Percentiles rank a stretch among this genome's conserved stretches.
These are phyloP conservation scores for Lentinula sp. DNA, from an alignment of 768 basidiomycete genomes.

Conservation along the genomic window DNA sequence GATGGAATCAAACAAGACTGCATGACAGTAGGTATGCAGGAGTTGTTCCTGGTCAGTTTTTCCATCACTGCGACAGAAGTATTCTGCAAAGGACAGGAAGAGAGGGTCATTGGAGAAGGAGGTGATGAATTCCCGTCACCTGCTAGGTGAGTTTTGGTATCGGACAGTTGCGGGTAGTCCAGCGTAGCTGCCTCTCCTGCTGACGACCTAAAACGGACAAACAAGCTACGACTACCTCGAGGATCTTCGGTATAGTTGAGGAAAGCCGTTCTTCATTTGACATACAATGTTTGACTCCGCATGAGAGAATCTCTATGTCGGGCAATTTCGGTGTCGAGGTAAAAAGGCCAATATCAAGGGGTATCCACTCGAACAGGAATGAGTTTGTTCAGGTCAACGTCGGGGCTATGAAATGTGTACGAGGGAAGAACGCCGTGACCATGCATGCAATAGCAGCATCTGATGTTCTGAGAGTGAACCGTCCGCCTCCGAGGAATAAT, in stretches of 20 bases:
- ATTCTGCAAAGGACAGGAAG: conserved; percentile 78
- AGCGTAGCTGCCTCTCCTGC: conserved; percentile 79
- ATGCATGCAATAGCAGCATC: conserved; percentile 89
- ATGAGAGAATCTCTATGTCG: conserved; percentile 67
- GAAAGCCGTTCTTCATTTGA: conserved; percentile 89
- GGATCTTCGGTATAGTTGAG: conserved; percentile 93
- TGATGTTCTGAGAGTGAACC: conserved; percentile 87
- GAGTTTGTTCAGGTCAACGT: conserved; percentile 84
- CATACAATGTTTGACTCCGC: conserved; percentile 77
- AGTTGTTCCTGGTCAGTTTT: conserved; percentile 53
- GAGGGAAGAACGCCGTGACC: conserved; percentile 88
- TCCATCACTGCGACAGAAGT: conserved; percentile 59
- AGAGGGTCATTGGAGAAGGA: conserved; percentile 80
- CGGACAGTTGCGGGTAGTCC: conserved; percentile 75
- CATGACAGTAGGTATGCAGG: conserved; percentile 70
- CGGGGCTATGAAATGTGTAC: conserved; percentile 85
- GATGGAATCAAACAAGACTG: conserved; percentile 78
- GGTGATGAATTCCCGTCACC: conserved; percentile 81
- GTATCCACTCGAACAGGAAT: conserved; percentile 85
- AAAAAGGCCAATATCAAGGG: conserved; percentile 93
- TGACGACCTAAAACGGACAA: conserved; percentile 81
- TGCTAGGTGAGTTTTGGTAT: conserved; percentile 59
- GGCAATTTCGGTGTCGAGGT: conserved; percentile 68
- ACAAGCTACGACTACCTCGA: conserved; percentile 85
- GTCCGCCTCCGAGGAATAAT: conserved; percentile 89